Evolutionary conservation across 1,284 basidiomycete species (phyloP), one percentile per base, ranked within the genome.

Genomic region (Coniophora puteana): DNA sequence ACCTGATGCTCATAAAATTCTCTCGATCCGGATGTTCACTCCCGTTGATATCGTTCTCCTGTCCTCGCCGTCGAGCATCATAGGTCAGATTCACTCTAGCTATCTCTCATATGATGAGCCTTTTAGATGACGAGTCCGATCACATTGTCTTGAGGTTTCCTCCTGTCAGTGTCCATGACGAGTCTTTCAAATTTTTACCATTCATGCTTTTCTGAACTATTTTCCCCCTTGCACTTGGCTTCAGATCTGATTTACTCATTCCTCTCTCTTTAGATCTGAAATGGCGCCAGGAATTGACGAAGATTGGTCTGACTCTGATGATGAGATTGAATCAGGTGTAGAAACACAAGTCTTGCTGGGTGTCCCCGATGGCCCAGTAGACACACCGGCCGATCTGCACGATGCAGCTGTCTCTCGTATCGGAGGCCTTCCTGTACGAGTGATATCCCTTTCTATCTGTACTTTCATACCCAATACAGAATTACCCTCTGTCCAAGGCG

Each of bases 41-140:
- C n/a, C n/a, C n/a, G n/a, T n/a, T n/a, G 28, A 39, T 23, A 38
- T 47, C 50, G 47, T 37, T 17, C 35, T 45, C 34, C 27, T 26
- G 8, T 37, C 32, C n/a, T 41, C 47, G 31, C 42, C 48, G 25
- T 41, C 41, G 41, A 38, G 41, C 33, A 51, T 31, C 43, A 24
- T 31, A 33, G 33, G 8, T 41, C 53, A 8, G 30, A 48, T 53
- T 50, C 36, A 43, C 36, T 25, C 45, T 44, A 47, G 47, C 41
- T 48, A 45, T 45, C 39, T 42, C 27, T 40, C 43, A 11, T 38
- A 24, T 40, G 87, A 89, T 89, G 87, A 89, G 57, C 58, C 53
- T 59, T 61, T 66, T 74, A 89, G 88, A 90, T 90, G 87, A 90
- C 88, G 88, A 90, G 88, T 90, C 88, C 69, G 88, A 90, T 65